Base-by-base conservation (phyloP, 1,284 basidiomycete species). In the Trichosporon asahii region DNA sequence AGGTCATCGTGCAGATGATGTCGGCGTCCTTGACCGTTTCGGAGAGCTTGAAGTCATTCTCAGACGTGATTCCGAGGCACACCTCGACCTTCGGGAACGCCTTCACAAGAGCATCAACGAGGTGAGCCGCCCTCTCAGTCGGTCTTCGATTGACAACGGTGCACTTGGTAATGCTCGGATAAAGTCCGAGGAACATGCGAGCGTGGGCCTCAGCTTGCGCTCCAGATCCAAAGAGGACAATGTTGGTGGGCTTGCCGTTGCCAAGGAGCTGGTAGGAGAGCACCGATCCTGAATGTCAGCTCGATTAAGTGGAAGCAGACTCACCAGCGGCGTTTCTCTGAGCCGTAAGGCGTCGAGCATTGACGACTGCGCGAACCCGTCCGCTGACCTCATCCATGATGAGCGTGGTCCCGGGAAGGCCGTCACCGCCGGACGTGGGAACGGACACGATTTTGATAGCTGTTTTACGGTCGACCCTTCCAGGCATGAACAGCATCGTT, bases 221-320 rank as follows among this genome's bases (percentile, higher is more conserved):
- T 0, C 93, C 93, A 0, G 92, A 89, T 4, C 93, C 93, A 72
- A 94, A 91, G 14, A 89, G 86, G 8, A 91, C 85, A 53, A 94
- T 75, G 25, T 74, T 83, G 40, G 72, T 82, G 0, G 89, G 90
- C 33, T 64, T 44, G 0, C 76, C 49, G 8, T 72, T 69, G 0
- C 86, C 83, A 8, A 90, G 84, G 2, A 90, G 80, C 18, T 84
- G 86, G 0, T 88, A 88, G 3, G 91, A 90, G 8, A 93, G 85
- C 1, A 91, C 84, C 0, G 91, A 93, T n/a, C 57, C 57, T 61
- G 57, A 7, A 6, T 1, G 29, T 61, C 57, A 61, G 57, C 18
- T 33, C 3, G 15, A 2, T 2, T 1, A 18, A 1, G 12, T 14
- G 14, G 15, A 21, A 21, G 61, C n/a, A 14, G 29, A 82, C 87